Conservation (phyloP, 345 rosid genomes). For the Euphorbia lathyris region DNA sequence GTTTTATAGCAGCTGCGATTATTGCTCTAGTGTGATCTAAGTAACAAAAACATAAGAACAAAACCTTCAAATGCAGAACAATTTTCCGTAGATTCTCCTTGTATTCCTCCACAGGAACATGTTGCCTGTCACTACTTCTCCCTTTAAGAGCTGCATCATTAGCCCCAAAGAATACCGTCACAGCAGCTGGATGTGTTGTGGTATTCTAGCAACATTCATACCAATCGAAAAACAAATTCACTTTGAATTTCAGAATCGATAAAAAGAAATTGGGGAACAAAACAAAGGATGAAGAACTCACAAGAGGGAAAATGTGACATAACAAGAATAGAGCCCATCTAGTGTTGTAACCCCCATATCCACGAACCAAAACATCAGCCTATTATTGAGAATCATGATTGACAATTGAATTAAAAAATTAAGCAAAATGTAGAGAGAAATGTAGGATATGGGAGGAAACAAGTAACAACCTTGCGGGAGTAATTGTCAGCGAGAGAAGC, state of each 20-base stretch:
- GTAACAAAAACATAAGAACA: not conserved
- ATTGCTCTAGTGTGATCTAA: not conserved
- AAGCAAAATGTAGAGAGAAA: not conserved
- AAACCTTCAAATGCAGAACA: slow-evolving; percentile 82
- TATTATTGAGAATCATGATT: slow-evolving; percentile 5
- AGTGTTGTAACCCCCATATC: slow-evolving; percentile 91
- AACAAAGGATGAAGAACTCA: slow-evolving; percentile 13
- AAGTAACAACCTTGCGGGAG: slow-evolving; percentile 61
- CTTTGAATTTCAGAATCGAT: slow-evolving; percentile 3
- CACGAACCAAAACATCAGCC: slow-evolving; percentile 86
- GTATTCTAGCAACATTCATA: too few species aligned
- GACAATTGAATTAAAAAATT: not conserved
- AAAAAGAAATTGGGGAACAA: too few species aligned
- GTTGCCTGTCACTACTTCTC: slow-evolving; percentile 62
- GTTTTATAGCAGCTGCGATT: too few species aligned
- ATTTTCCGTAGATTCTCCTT: slow-evolving; percentile 61
- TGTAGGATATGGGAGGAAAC: not conserved
- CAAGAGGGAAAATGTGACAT: slow-evolving; percentile 66
- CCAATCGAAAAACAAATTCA: too few species aligned
- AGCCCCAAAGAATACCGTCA: slow-evolving; percentile 86
- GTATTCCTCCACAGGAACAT: slow-evolving; percentile 81
- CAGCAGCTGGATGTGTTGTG: slow-evolving; percentile 56
- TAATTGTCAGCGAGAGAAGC: slow-evolving; percentile 72
- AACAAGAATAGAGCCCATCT: slow-evolving; percentile 91
- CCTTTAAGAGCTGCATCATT: slow-evolving; percentile 91